Base-by-base conservation (phyloP, 2,329 filamentous ascomycete genomes). In the Phaeosphaeriaceae sp. region DNA sequence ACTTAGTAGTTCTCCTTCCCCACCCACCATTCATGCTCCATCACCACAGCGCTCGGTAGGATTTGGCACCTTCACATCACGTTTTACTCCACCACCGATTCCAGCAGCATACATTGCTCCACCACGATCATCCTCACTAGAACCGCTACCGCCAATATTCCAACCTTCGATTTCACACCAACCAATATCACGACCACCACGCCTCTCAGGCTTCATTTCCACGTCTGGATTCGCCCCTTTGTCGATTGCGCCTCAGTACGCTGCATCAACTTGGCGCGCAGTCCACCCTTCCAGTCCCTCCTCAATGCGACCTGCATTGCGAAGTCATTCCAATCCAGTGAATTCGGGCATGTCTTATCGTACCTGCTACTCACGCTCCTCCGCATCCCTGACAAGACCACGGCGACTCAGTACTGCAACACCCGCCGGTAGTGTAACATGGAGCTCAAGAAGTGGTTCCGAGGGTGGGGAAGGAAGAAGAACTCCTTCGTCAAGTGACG, bases 251-350 rank as follows among this genome's bases (percentile, higher is more conserved):
- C 59, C 61, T 1, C 61, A 64, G 32, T 67, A 63, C 42, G 60
- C 68, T n/a, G 61, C 64, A 17, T 73, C 70, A 2, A 58, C 64
- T 26, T 71, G 64, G 63, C 61, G 63, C 4, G 70, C 70, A 4
- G 48, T 71, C 2, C 66, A 71, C 36, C 70, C 71, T 3, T 41
- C 56, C 3, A 46, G 54, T 5, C 54, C 60, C 12, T 50, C 58
- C 1, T 54, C 59, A 3, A 47, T 63, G 29, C 39, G 54, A 7
- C 47, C 50, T 17, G 43, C 48, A 13, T 63, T 62, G 6, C 62
- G 56, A 13, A 67, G 67, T 4, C 41, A 63, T 16, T 46, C 61
- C 2, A 51, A 67, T 26, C 46, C 63, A 7, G 58, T 54, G 15
- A 51, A 35, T 23, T 37, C 48, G 36, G 60, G 41, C 7, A 58